A percentile compares a stretch with the other conserved stretches of the same genome.
These are phyloP conservation scores for Kwoniella heveanensis DNA, from an alignment of 768 basidiomycete species.

Conservation along the genomic window DNA sequence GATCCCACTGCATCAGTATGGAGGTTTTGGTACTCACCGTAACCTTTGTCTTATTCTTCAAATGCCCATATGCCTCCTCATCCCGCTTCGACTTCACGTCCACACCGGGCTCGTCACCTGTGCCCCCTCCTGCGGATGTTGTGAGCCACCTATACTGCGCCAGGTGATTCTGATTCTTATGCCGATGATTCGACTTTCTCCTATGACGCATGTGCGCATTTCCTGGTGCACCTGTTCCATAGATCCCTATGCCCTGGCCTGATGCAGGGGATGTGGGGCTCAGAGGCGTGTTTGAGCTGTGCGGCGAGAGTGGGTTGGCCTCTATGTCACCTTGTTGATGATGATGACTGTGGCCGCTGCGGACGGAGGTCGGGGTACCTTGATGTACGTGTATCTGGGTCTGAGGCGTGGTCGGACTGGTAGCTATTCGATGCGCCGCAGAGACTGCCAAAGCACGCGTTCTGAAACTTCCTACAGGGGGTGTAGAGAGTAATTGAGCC, in stretches of 20 bases:
- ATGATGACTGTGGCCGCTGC: background rate
- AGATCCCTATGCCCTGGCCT: background rate
- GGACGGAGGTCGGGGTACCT: background rate
- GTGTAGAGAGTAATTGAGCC: too few species aligned
- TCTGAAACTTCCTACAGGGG: slow-evolving; percentile 19
- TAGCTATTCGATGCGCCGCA: slow-evolving; percentile 14
- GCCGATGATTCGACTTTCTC: slow-evolving; percentile 2
- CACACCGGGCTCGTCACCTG: slow-evolving; percentile 55
- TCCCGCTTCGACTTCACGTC: slow-evolving; percentile 50
- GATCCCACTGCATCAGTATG: too few species aligned
- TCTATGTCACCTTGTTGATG: slow-evolving; percentile 10
- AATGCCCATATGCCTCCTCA: slow-evolving; percentile 48
- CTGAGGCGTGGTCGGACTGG: background rate
- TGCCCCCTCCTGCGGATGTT: slow-evolving; percentile 33
- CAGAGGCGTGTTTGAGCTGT: slow-evolving; percentile 10
- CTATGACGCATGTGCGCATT: slow-evolving; percentile 11
- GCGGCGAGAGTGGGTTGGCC: slow-evolving; percentile 6
- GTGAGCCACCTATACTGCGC: slow-evolving; percentile 41
- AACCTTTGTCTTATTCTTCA: slow-evolving; percentile 40
- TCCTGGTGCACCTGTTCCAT: background rate
- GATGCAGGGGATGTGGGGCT: slow-evolving; percentile 1
- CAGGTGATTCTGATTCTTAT: slow-evolving; percentile 15
- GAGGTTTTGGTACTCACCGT: slow-evolving; percentile 29
- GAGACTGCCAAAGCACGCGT: slow-evolving; percentile 24
- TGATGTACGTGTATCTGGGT: background rate